These are phyloP conservation scores for Penicillium paneum DNA, from an alignment of 2,329 filamentous ascomycete genomes.

Conservation along the genomic window DNA sequence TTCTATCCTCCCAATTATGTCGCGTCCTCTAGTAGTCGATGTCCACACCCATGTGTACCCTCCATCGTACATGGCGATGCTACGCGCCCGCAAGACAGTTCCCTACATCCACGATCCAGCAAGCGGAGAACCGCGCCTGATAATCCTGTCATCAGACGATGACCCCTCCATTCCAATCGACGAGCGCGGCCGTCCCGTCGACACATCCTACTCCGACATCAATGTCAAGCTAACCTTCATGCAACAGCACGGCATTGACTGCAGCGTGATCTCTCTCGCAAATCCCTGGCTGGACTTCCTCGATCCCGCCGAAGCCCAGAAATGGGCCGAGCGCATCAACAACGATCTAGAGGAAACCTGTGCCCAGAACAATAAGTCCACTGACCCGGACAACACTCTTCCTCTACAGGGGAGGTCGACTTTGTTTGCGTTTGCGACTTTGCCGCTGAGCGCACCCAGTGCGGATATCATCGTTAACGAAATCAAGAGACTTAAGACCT, in stretches of 20 bases:
- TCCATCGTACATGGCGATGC: slow-evolving; percentile 56
- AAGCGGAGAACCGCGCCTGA: slow-evolving; percentile 37
- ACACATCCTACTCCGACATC: slow-evolving; percentile 77
- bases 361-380: slow-evolving; percentile 39
- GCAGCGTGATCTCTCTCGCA: slow-evolving; percentile 81
- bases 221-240: slow-evolving; percentile 81
- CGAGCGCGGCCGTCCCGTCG: slow-evolving; percentile 73
- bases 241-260: slow-evolving; percentile 75
- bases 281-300: slow-evolving; percentile 95
- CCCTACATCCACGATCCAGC: slow-evolving; percentile 46
- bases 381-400: slow-evolving; percentile 18
- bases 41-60: slow-evolving; percentile 64
- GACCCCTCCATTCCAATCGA: slow-evolving; percentile 38
- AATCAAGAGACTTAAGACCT: slow-evolving; percentile 58
- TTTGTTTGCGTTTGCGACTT: slow-evolving; percentile 77
- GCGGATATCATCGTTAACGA: slow-evolving; percentile 59
- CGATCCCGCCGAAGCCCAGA: slow-evolving; percentile 56
- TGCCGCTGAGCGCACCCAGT: slow-evolving; percentile 69
- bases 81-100: slow-evolving; percentile 50
- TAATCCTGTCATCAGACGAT: slow-evolving; percentile 48
- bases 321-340: slow-evolving; percentile 68
- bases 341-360: slow-evolving; percentile 74
- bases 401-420: slow-evolving; percentile 54
- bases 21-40: slow-evolving; percentile 51
- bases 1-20: slow-evolving; percentile 6